Evolutionary conservation across 2,329 filamentous ascomycete species (phyloP), one percentile per base, ranked within the genome.

Genomic region (Tolypocladium tundrense): DNA sequence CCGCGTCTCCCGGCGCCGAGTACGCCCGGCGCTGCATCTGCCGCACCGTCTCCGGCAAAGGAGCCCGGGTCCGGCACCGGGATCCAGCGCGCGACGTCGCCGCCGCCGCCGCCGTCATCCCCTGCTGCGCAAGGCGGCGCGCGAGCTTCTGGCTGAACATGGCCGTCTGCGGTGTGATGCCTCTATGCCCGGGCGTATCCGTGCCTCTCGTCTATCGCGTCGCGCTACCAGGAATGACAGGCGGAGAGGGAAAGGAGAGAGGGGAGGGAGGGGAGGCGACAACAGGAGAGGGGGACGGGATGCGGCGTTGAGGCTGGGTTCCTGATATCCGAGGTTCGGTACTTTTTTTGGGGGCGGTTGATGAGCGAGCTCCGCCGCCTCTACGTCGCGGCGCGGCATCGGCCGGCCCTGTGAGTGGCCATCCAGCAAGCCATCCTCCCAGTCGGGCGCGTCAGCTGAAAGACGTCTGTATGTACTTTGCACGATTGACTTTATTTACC

Each of bases 101-200:
- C 10, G 48, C 39, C 10, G 48, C 39, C 53, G 39, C 39, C 10
- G 48, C 39, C 53, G 39, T 43, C 16, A n/a, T 19, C 24, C 39
- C 61, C 9, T 60, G 57, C 58, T 67, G 67, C 58, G 63, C 62
- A 24, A 67, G 55, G 42, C 64, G 63, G 37, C 66, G 66, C 54
- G 62, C 62, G 58, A 68, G 54, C 52, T 64, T 61, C 19, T 63
- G 67, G 41, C 61, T 59, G 45, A 66, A 65, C 64, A 66, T 66
- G 55, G 19, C 52, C 37, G 33, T 2, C 9, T 7, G 11, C 14
- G 14, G 6, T 16, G 21, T 6, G 31, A 19, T n/a, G 50, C 9
- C n/a, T 52, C 27, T 19, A n/a, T 19, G 14, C 31, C 31, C 24
- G 24, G 14, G 19, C 19, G 48, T 51, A 19, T 51, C 19, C 48